Percentiles rank a stretch among this genome's conserved stretches.
Evolutionary conservation across 495 filamentous ascomycete genomes (phyloP).

Genomic region (Cercophora scortea): DNA sequence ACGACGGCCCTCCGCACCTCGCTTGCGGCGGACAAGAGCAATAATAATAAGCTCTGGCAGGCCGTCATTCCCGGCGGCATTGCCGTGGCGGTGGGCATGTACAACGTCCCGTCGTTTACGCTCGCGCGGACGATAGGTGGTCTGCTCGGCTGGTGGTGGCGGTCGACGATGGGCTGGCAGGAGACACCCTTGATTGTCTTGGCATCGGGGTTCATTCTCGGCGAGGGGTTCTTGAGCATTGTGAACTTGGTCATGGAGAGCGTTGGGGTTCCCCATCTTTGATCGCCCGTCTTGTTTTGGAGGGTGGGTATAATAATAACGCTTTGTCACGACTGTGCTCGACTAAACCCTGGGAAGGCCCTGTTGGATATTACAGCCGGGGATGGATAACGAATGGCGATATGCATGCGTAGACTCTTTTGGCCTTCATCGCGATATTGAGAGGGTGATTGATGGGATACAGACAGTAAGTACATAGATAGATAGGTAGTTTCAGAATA

Average conservation of each 20-base stretch:
- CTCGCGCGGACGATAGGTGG: conserved; percentile 84
- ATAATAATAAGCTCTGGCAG: conserved; percentile 40
- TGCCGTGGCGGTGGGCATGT: conserved; percentile 92
- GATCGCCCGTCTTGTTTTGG: not conserved
- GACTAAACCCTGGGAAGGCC: no score
- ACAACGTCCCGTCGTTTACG: conserved; percentile 94
- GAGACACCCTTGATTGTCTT: conserved; percentile 53
- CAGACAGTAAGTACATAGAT: no score
- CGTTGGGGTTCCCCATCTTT: conserved; percentile 69
- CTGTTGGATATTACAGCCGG: no score
- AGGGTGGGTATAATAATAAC: not conserved
- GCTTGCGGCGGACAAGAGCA: conserved; percentile 8
- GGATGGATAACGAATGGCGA: no score
- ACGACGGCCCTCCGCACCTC: conserved; percentile 61
- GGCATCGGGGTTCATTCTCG: conserved; percentile 76
- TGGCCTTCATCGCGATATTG: no score
- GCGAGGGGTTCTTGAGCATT: conserved; percentile 91
- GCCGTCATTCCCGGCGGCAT: conserved; percentile 80
- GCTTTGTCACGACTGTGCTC: no score
- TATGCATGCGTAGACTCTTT: no score
- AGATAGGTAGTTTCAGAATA: no score
- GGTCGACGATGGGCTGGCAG: conserved; percentile 36
- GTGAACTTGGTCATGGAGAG: conserved; percentile 81
- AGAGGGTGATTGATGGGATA: no score
- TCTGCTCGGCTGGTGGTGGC: conserved; percentile 77